A percentile compares a stretch with the other conserved stretches of the same genome.
Conservation (phyloP, 352 stramenopile genomes). For the Phytophthora fragariaefolia region DNA sequence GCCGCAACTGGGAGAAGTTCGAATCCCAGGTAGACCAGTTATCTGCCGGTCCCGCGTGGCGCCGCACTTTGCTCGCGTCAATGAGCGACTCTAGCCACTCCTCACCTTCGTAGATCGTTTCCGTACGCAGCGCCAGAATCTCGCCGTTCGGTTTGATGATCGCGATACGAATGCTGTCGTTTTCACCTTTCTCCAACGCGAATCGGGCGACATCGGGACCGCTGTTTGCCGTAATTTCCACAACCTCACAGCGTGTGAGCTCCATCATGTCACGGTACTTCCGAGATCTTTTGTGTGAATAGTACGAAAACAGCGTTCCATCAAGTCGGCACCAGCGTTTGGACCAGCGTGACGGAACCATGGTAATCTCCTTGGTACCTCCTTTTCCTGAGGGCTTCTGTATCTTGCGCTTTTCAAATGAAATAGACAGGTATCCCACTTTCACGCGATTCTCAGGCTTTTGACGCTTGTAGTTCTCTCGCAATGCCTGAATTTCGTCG, state of each 20-base stretch:
- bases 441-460: constrained; percentile 82
- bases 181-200: constrained; percentile 54
- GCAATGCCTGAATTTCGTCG: constrained; percentile 81
- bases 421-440: constrained; percentile 78
- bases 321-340: constrained; percentile 87
- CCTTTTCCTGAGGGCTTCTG: constrained; percentile 47
- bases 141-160: constrained; percentile 77
- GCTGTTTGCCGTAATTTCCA: constrained; percentile 70
- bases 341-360: constrained; percentile 77
- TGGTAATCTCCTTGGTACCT: constrained; percentile 60
- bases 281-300: constrained; percentile 80
- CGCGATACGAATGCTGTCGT: constrained; percentile 70
- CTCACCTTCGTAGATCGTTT: constrained; percentile 83
- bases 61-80: constrained; percentile 66
- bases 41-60: constrained; percentile 23
- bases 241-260: constrained; percentile 69
- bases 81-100: constrained; percentile 84
- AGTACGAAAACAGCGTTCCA: constrained; percentile 80
- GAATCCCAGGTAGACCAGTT: constrained; percentile 44
- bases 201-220: constrained; percentile 57
- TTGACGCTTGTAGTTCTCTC: constrained; percentile 87
- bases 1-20: constrained; percentile 44
- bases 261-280: constrained; percentile 80
- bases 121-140: constrained; percentile 69
- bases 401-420: constrained; percentile 78